phyloP scores from a whole-genome alignment of 1,284 basidiomycete species.

The Rhizoctonia solani region DNA sequence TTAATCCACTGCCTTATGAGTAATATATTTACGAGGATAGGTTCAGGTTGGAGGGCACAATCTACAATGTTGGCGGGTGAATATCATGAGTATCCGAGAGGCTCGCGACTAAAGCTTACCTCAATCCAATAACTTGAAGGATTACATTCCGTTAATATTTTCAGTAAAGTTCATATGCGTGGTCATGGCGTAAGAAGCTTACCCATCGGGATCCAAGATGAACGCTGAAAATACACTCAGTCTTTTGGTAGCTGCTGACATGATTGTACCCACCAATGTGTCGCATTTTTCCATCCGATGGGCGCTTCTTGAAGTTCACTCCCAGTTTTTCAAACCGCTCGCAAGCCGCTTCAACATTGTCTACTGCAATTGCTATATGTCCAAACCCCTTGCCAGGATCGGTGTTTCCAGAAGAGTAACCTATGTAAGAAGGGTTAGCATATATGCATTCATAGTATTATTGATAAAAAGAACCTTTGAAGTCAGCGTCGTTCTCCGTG shows the following conservation, averaged over 20 bases:
- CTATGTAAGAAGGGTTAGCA: too few species aligned
- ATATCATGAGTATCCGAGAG: not conserved
- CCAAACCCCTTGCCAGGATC: constrained; percentile 85
- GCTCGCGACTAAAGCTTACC: constrained; percentile 10
- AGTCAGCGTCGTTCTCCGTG: constrained; percentile 77
- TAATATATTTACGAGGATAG: too few species aligned
- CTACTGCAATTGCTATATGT: constrained; percentile 85
- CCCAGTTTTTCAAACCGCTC: constrained; percentile 80
- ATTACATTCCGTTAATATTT: not conserved
- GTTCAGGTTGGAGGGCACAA: constrained; percentile 28
- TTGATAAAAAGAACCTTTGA: too few species aligned
- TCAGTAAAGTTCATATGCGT: constrained; percentile 5
- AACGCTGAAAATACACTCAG: constrained; percentile 65
- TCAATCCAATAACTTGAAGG: constrained; percentile 45
- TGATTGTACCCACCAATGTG: constrained; percentile 37
- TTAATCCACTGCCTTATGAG: too few species aligned
- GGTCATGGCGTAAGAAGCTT: constrained; percentile 30
- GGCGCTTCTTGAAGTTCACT: constrained; percentile 88
- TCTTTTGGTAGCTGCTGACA: not conserved
- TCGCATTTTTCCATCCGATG: constrained; percentile 84
- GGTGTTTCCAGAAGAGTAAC: constrained; percentile 69
- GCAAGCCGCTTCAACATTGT: constrained; percentile 83
- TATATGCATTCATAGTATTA: too few species aligned
- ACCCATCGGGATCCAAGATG: constrained; percentile 84
- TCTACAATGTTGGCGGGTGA: constrained; percentile 7